Conservation (phyloP, 306 rosid genomes). For the Fragaria nilgerrensis region DNA sequence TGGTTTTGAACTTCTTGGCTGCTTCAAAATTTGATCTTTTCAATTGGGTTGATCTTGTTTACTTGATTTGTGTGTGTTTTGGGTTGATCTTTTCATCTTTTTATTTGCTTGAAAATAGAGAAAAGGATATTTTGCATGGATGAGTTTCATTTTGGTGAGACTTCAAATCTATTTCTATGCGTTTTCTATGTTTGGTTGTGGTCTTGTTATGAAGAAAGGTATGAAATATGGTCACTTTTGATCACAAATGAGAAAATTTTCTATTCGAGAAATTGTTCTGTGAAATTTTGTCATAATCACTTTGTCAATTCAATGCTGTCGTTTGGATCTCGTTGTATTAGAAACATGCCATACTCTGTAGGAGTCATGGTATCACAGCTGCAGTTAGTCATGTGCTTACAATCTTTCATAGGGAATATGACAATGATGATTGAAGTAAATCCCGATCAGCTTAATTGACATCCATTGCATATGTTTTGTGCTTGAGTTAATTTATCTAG, state of each 20-base stretch:
- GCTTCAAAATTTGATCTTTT: slow-evolving; percentile 9
- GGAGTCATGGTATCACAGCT: slow-evolving; percentile 7
- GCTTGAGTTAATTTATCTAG: slow-evolving; percentile 18
- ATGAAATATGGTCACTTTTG: not conserved
- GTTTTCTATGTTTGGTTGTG: slow-evolving; percentile 4
- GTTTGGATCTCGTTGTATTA: not conserved
- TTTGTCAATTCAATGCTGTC: not conserved
- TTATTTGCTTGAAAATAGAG: not conserved
- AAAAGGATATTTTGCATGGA: not conserved
- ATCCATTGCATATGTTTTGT: not conserved
- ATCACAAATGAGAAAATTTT: not conserved
- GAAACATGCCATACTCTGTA: not conserved
- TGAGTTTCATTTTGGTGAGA: not conserved
- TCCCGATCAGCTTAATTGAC: not conserved
- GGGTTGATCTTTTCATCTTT: not conserved
- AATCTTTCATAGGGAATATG: not conserved
- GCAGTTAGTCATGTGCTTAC: not conserved
- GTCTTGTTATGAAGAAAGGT: slow-evolving; percentile 1
- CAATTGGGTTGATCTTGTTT: slow-evolving; percentile 3
- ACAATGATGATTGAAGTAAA: not conserved
- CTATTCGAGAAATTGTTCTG: not conserved
- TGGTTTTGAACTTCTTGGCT: not conserved
- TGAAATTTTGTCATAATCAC: not conserved
- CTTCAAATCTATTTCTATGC: not conserved
- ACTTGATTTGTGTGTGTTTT: not conserved